Evolutionary conservation across 108 stramenopile species (phyloP), one percentile per base, ranked within the genome.

Genomic region (Cyclotella baltica): DNA sequence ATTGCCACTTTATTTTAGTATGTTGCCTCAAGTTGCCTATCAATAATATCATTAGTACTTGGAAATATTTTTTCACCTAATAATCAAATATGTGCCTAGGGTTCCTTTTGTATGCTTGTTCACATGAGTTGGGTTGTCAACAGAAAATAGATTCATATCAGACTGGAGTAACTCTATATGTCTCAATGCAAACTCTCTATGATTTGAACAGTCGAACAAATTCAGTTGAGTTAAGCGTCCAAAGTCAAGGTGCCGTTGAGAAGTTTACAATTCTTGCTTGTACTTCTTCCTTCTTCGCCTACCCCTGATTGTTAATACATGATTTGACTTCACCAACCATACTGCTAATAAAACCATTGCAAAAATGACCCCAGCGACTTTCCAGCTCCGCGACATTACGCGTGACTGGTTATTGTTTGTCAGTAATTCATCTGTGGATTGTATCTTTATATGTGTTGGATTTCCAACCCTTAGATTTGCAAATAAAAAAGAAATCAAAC

Each of bases 401-500:
- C n/a, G 28, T 58, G 35, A 40, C 47, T 43, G 33, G 3, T 46
- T 20, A 25, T 34, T 34, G 46, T 35, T 47, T 1, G 23, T 31
- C 5, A 28, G 2, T 16, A 25, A 20, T 3, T 23, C 36, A 72
- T 55, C 51, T 19, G 35, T 27, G 40, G 35, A 30, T 67, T 57
- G 53, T 46, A 72, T 71, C 59, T 66, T 79, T 0, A 79, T 72
- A 40, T 79, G 63, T 46, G 50, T 79, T 19, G 71, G 70, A 43
- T 79, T 79, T 34, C 78, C 61, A 5, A 34, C 61, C 61, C 61
- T 62, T 62, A 29, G 36, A 62, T 0, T 31, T 5, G 19, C 16
- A 28, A 1, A 37, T 36, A 9, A 4, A 62, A 1, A 15, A 62
- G 35, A 8, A 22, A 37, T 16, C n/a, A 62, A 33, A 34, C 2